Conservation (phyloP, 495 filamentous ascomycete species). For the Penicillium simplicissimum region DNA sequence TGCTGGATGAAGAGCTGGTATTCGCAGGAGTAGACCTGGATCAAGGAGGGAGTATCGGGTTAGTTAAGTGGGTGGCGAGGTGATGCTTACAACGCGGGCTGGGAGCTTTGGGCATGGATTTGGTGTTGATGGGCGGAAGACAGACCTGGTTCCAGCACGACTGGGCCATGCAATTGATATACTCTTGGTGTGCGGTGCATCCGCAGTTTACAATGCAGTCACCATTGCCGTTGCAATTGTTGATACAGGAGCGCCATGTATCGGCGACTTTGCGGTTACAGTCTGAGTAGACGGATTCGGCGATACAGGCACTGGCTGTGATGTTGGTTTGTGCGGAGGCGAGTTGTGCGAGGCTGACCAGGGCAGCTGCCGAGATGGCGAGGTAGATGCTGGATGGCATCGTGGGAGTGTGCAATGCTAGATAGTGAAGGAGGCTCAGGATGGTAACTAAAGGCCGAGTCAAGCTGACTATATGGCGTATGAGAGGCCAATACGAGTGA, state of each 20-base stretch:
- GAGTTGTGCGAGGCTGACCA: conserved; percentile 18
- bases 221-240: conserved; percentile 24
- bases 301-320: conserved; percentile 23
- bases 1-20: conserved; percentile 38
- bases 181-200: conserved; percentile 30
- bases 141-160: conserved; percentile 36
- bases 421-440: background rate
- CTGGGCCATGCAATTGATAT: conserved; percentile 37
- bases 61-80: background rate
- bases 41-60: background rate
- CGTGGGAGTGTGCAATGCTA: background rate
- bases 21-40: conserved; percentile 37
- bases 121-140: background rate
- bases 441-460: background rate
- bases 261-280: conserved; percentile 29
- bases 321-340: conserved; percentile 31
- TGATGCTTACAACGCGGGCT: background rate
- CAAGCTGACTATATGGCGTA: background rate
- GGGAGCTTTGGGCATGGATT: no score
- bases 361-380: conserved; percentile 15
- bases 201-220: conserved; percentile 31
- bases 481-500: no score
- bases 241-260: conserved; percentile 28
- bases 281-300: conserved; percentile 18
- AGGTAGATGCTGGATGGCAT: conserved; percentile 25